These are phyloP conservation scores for Circinella umbellata DNA, from an alignment of 371 early-diverging fungal genomes.

Conservation along the genomic window DNA sequence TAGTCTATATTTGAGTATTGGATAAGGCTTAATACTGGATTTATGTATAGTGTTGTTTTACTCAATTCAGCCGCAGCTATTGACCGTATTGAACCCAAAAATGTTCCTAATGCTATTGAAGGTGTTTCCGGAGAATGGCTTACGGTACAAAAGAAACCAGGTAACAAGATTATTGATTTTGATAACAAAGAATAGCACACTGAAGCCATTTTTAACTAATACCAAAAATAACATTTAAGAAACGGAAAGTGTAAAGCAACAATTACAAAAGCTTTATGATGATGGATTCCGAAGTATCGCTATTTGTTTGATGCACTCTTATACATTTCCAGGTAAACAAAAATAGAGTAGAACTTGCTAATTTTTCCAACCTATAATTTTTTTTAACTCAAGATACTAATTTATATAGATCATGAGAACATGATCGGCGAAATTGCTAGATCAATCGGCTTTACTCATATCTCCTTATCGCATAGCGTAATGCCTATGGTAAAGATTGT, in stretches of 20 bases:
- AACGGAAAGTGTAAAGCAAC: slow-evolving; percentile 47
- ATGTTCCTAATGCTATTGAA: slow-evolving; percentile 45
- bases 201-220: not conserved
- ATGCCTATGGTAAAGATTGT: slow-evolving; percentile 96
- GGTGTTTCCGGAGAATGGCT: slow-evolving; percentile 92
- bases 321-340: slow-evolving; percentile 73
- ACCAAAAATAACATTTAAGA: not conserved
- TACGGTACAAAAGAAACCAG: slow-evolving; percentile 69
- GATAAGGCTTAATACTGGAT: not conserved
- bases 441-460: slow-evolving; percentile 80
- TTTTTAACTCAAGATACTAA: not conserved
- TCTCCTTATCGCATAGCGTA: slow-evolving; percentile 83
- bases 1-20: too few relatives aligned
- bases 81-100: slow-evolving; percentile 47
- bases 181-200: too few relatives aligned
- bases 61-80: slow-evolving; percentile 71
- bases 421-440: slow-evolving; percentile 72
- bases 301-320: slow-evolving; percentile 92
- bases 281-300: slow-evolving; percentile 86
- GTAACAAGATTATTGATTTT: slow-evolving; percentile 30
- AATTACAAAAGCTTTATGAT: slow-evolving; percentile 66
- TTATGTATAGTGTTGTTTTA: slow-evolving; percentile 65
- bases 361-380: too few relatives aligned
- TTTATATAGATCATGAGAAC: slow-evolving; percentile 74
- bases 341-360: not conserved